These are phyloP conservation scores for Penicillium steckii DNA, from an alignment of 495 filamentous ascomycete species.

Conservation along the genomic window DNA sequence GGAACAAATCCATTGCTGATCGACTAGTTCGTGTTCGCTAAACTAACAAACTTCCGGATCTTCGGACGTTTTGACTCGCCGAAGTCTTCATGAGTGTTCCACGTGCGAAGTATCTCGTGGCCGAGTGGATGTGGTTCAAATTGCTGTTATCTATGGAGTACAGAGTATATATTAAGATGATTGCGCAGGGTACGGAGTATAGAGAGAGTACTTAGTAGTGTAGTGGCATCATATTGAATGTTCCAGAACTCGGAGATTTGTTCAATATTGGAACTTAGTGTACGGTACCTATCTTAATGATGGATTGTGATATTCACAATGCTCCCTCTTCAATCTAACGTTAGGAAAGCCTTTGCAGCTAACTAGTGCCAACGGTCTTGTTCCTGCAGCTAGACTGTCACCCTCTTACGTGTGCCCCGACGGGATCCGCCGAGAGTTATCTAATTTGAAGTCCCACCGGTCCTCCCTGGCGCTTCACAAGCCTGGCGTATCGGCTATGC, in stretches of 20 bases:
- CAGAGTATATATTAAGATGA: neutral
- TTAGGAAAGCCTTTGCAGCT: too few species aligned
- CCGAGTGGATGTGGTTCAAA: neutral
- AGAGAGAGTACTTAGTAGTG: neutral
- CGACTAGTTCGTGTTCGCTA: neutral
- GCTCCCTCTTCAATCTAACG: neutral
- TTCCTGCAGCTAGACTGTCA: neutral
- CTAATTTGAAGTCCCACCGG: too few species aligned
- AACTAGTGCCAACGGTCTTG: neutral
- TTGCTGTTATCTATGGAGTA: neutral
- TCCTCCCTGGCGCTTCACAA: neutral
- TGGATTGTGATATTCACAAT: too few species aligned
- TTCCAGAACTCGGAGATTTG: neutral
- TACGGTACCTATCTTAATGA: too few species aligned
- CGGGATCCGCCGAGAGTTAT: neutral
- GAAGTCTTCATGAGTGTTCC: too few species aligned
- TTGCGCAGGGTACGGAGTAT: neutral
- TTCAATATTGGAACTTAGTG: too few species aligned
- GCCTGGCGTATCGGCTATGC: slow-evolving; percentile 61
- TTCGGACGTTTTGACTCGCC: neutral
- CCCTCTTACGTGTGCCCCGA: neutral
- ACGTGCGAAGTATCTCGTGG: neutral
- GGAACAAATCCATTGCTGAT: neutral
- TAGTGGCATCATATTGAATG: neutral
- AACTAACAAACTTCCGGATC: neutral